Conservation (phyloP, 805 yeast genomes). For the Barnettozyma wickerhamii region DNA sequence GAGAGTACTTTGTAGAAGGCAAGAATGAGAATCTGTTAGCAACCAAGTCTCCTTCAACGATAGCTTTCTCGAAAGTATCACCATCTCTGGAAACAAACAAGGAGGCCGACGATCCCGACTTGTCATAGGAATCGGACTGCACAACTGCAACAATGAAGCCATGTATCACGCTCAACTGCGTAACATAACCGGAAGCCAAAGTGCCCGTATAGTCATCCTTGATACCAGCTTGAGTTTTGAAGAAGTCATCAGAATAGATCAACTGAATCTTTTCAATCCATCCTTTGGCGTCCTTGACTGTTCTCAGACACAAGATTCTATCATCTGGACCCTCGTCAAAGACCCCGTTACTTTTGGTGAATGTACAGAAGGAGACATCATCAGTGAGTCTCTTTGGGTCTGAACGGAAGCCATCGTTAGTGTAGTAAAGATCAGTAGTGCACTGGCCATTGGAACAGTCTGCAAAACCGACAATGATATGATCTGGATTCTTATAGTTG, state of each 20-base stretch:
- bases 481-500: conserved; percentile 36
- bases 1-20: conserved; percentile 35
- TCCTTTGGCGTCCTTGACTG: conserved; percentile 36
- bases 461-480: conserved; percentile 32
- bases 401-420: conserved; percentile 42
- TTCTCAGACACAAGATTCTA: conserved; percentile 38
- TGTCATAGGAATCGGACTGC: conserved; percentile 18
- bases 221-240: conserved; percentile 28
- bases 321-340: conserved; percentile 26
- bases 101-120: conserved; percentile 20
- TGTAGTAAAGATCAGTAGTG: conserved; percentile 32
- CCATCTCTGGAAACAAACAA: conserved; percentile 32
- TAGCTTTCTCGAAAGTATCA: conserved; percentile 28
- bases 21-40: conserved; percentile 26
- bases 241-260: conserved; percentile 40
- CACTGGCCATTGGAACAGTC: conserved; percentile 29
- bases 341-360: conserved; percentile 25
- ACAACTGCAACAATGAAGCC: conserved; percentile 31
- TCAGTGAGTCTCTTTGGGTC: conserved; percentile 25
- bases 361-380: conserved; percentile 28
- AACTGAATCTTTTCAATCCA: conserved; percentile 26
- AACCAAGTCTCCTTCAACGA: conserved; percentile 26
- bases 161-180: conserved; percentile 30
- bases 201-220: conserved; percentile 29
- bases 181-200: conserved; percentile 27